A percentile compares a stretch with the other conserved stretches of the same genome.
Evolutionary conservation across 1,284 basidiomycete species (phyloP).

Genomic region (Tilletia walkeri): DNA sequence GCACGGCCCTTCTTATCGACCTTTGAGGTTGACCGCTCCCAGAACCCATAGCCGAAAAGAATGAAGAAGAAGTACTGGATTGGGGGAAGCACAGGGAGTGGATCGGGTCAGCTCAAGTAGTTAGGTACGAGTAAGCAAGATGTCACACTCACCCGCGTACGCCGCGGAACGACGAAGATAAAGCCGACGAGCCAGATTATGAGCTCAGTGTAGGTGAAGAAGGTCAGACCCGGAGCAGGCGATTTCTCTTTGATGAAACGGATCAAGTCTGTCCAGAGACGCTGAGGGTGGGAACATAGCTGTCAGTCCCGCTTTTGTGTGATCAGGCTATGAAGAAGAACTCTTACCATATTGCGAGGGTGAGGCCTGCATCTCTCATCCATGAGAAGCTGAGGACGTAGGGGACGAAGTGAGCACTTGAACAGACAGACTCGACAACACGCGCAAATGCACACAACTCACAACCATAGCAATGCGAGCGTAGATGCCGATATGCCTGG

Average conservation of each 20-base stretch:
- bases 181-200: slow-evolving; percentile 48
- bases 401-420: not conserved
- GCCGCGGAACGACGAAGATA: slow-evolving; percentile 17
- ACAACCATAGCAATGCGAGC: slow-evolving; percentile 61
- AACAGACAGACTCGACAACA: no score
- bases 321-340: not conserved
- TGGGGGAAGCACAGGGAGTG: slow-evolving; percentile 30
- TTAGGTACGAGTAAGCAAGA: slow-evolving; percentile 16
- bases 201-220: slow-evolving; percentile 69
- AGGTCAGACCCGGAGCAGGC: slow-evolving; percentile 63
- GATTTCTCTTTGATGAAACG: slow-evolving; percentile 65
- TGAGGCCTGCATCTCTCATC: slow-evolving; percentile 62
- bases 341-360: slow-evolving; percentile 61
- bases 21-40: slow-evolving; percentile 29
- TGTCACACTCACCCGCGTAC: not conserved
- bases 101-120: slow-evolving; percentile 44
- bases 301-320: not conserved
- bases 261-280: slow-evolving; percentile 67
- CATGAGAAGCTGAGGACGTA: slow-evolving; percentile 61
- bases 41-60: slow-evolving; percentile 47
- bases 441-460: not conserved
- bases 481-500: slow-evolving; percentile 57
- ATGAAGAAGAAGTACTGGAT: slow-evolving; percentile 50
- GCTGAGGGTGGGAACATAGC: slow-evolving; percentile 31
- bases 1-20: slow-evolving; percentile 32